phyloP scores from a whole-genome alignment of 192 early-diverging fungal genomes.

The Gaertneriomyces semiglobifer region DNA sequence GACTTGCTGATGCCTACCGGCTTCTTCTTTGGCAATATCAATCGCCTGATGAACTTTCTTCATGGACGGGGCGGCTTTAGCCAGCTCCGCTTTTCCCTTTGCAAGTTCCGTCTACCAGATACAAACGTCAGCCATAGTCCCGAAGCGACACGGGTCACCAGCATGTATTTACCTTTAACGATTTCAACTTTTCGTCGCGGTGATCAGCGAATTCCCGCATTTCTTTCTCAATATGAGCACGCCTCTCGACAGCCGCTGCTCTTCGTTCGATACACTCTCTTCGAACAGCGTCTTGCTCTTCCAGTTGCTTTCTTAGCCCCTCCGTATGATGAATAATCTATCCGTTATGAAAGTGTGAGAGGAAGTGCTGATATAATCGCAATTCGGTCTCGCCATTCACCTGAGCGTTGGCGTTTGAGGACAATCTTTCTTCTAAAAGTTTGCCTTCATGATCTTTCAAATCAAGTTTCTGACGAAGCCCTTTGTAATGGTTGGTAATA shows the following conservation, averaged over 20 bases:
- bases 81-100: constrained; percentile 61
- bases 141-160: not conserved
- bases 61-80: constrained; percentile 49
- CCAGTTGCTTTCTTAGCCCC: constrained; percentile 51
- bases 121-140: not conserved
- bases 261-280: constrained; percentile 44
- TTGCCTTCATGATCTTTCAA: constrained; percentile 75
- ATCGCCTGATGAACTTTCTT: constrained; percentile 66
- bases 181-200: constrained; percentile 84
- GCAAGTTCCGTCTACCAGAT: constrained; percentile 58
- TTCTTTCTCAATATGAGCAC: constrained; percentile 64
- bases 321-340: constrained; percentile 57
- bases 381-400: constrained; percentile 29
- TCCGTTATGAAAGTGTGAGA: not conserved
- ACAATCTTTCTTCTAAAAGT: constrained; percentile 72
- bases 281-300: constrained; percentile 44
- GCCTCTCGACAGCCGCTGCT: constrained; percentile 48
- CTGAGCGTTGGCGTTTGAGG: constrained; percentile 71
- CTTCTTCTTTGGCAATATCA: constrained; percentile 62
- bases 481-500: constrained; percentile 52
- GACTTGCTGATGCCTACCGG: constrained; percentile 41
- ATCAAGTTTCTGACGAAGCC: constrained; percentile 53
- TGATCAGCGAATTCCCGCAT: constrained; percentile 87
- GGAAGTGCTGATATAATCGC: too few relatives aligned
- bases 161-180: constrained; percentile 50